Base-by-base conservation (phyloP, 768 basidiomycete species). In the Russula virescens region DNA sequence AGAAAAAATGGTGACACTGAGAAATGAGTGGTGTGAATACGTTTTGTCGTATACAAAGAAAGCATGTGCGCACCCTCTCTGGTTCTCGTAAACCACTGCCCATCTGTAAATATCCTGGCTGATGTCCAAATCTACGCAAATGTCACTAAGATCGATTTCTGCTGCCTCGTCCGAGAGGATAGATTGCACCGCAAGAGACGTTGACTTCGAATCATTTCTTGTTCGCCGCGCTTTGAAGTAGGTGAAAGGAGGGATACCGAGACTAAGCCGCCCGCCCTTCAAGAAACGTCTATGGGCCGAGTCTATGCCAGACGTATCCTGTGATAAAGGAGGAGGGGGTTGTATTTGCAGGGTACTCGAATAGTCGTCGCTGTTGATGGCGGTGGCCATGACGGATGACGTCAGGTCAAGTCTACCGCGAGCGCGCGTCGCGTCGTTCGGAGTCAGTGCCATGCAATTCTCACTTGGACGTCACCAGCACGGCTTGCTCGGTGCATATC, bases 1-100 rank as follows among this genome's bases (percentile, higher is more conserved):
- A 28, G 88, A 89, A 73, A 91, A 89, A 19, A 90, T 52, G 25
- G 85, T 90, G 67, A 86, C 71, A 16, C 83, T 82, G 58, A 28
- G 52, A 4, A 53, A 53, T 25, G 26, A 28, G 54, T 23, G 38
- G 5, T 10, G 14, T 63, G 16, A 26, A 35, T 16, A 25, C 10
- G n/a, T 31, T 48, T 43, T 0, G 14, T 31, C 23, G 31, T 16
- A 48, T 7, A 11, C 5, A 47, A 52, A 35, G 42, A 23, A 9
- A 54, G 38, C 11, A 40, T 8, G 31, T 21, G 28, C 64, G 50
- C 64, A 88, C 90, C 90, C 90, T 70, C 90, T 77, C 73, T 93
- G 90, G 69, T 92, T 91, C 74, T 93, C 90, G 64, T 89, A 90
- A 11, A 92, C 69, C 11, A 88, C 71, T 8, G 88, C 90, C 90